Conservation (phyloP, 163 green algal genomes). For the Scenedesmus sp. region DNA sequence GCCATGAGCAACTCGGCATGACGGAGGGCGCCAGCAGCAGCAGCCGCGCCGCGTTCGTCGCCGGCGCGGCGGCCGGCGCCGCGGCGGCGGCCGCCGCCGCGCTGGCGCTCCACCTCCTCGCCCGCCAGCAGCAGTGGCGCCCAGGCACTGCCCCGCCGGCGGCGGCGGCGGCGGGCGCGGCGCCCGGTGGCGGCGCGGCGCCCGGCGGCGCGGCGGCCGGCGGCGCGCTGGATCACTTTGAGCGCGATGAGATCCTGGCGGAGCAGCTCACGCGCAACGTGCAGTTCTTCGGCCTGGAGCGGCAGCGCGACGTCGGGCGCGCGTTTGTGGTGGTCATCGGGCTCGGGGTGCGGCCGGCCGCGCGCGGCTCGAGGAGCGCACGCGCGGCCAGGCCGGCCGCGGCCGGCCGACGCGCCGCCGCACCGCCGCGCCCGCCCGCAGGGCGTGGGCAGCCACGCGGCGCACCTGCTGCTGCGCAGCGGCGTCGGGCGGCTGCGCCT, state of each 20-base stretch:
- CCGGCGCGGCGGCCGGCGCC: not conserved
- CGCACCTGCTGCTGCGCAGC: constrained; percentile 91
- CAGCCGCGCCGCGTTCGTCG: not conserved
- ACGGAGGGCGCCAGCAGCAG: not conserved
- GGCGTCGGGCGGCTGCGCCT: constrained; percentile 91
- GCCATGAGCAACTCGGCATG: no score
- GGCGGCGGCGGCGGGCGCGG: constrained; percentile 9
- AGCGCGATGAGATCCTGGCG: constrained; percentile 62
- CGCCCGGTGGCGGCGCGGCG: no score
- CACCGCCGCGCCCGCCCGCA: constrained; percentile 41
- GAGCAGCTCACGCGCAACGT: constrained; percentile 92
- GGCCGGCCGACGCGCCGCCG: no score
- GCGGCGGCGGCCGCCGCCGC: not conserved
- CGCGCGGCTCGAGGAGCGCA: no score
- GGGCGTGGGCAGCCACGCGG: constrained; percentile 95
- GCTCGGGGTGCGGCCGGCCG: constrained; percentile 76
- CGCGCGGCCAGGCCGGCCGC: no score
- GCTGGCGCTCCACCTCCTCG: not conserved
- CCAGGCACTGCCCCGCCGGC: not conserved
- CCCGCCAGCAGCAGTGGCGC: not conserved
- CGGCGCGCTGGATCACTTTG: constrained; percentile 36
- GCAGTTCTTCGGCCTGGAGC: constrained; percentile 94
- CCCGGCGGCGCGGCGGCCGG: not conserved
- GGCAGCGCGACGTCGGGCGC: constrained; percentile 72
- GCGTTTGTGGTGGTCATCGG: constrained; percentile 96